Percentiles rank a stretch among this genome's conserved stretches.
These are phyloP conservation scores for Epichloe amarillans DNA, from an alignment of 2,329 filamentous ascomycete genomes.

Conservation along the genomic window DNA sequence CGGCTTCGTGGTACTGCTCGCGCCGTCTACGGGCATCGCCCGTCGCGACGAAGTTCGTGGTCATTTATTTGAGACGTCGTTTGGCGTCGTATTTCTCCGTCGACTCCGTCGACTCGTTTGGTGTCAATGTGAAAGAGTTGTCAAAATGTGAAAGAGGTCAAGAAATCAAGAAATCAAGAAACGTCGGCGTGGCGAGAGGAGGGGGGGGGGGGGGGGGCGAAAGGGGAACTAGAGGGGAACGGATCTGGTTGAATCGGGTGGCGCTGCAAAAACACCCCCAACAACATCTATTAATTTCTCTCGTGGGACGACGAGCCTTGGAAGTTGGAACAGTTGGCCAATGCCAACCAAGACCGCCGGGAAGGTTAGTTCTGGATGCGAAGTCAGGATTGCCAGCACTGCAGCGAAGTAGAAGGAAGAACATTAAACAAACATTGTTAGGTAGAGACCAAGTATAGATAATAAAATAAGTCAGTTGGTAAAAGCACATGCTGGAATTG, in stretches of 20 bases:
- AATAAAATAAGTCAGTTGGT: neutral
- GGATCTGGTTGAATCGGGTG: neutral
- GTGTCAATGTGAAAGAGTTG: too few relatives aligned
- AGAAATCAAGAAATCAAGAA: neutral
- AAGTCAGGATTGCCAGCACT: too few relatives aligned
- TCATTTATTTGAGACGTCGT: neutral
- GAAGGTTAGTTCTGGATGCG: too few relatives aligned
- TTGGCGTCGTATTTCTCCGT: neutral
- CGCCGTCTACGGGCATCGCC: conserved; percentile 32
- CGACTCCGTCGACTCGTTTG: neutral
- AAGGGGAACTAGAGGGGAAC: neutral
- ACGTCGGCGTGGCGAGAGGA: neutral
- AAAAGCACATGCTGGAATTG: neutral
- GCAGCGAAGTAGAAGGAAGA: too few relatives aligned
- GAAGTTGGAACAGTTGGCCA: neutral
- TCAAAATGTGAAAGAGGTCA: neutral
- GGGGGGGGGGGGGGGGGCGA: neutral
- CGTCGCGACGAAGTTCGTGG: conserved; percentile 10
- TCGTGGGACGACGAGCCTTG: neutral
- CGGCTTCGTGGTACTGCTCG: conserved; percentile 48
- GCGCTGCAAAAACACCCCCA: neutral
- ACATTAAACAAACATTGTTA: neutral
- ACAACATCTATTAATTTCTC: neutral
- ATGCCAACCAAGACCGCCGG: neutral
- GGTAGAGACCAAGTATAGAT: neutral